Evolutionary conservation across 129 eudicot species (phyloP).

Genomic region (Daucus carota): DNA sequence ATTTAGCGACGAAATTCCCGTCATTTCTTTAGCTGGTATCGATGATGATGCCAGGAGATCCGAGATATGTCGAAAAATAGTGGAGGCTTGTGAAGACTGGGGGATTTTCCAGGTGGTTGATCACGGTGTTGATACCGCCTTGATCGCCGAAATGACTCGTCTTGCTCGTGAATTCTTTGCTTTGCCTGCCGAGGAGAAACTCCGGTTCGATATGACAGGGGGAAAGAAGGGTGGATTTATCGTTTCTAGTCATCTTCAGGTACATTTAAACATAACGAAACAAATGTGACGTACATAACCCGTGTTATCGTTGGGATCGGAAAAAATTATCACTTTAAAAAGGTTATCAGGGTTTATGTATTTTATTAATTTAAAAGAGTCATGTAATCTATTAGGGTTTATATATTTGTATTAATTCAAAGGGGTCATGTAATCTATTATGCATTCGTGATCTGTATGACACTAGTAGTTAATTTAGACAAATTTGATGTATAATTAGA

Average conservation of each 20-base stretch:
- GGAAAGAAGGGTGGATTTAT: conserved; percentile 98
- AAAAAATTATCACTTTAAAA: too few relatives aligned
- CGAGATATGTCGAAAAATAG: conserved; percentile 62
- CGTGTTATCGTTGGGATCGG: too few relatives aligned
- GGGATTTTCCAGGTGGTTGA: conserved; percentile 91
- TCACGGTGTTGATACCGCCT: conserved; percentile 53
- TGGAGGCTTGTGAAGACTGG: conserved; percentile 85
- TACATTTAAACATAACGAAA: too few relatives aligned
- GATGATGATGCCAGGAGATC: conserved; percentile 41
- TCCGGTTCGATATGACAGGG: conserved; percentile 84
- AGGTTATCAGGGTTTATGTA: too few relatives aligned
- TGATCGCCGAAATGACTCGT: conserved; percentile 57
- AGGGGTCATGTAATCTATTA: too few relatives aligned
- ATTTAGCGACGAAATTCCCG: conserved; percentile 73
- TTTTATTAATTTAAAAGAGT: too few relatives aligned
- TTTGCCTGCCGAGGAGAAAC: conserved; percentile 66
- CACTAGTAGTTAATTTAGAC: too few relatives aligned
- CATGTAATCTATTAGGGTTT: too few relatives aligned
- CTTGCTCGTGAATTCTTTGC: conserved; percentile 61
- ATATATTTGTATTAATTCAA: too few relatives aligned
- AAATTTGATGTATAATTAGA: too few relatives aligned
- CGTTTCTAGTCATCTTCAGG: conserved; percentile 95
- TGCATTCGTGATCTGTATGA: too few relatives aligned
- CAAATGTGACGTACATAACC: too few relatives aligned
- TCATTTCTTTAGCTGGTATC: conserved; percentile 71